These are phyloP conservation scores for Stylonectria norvegica DNA, from an alignment of 2,329 filamentous ascomycete species.

Conservation along the genomic window DNA sequence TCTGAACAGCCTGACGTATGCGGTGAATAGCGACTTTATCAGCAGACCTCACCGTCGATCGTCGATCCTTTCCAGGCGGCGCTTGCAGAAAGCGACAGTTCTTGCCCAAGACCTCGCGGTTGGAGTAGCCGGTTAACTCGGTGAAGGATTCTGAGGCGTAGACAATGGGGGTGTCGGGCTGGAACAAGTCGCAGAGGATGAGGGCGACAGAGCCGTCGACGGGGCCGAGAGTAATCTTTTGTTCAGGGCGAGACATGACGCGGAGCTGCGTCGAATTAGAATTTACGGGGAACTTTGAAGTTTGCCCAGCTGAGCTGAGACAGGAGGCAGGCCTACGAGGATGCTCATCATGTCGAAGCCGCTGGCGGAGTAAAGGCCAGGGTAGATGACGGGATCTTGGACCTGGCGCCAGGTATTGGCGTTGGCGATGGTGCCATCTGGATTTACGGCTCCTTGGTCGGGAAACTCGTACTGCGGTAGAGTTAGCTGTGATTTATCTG, in stretches of 20 bases:
- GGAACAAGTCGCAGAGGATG: slow-evolving; percentile 73
- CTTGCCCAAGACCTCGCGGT: slow-evolving; percentile 68
- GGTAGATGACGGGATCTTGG: slow-evolving; percentile 51
- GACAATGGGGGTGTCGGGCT: slow-evolving; percentile 73
- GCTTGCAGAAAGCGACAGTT: slow-evolving; percentile 86
- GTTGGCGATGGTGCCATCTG: slow-evolving; percentile 18
- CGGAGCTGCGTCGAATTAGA: no score
- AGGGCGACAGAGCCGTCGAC: slow-evolving; percentile 84
- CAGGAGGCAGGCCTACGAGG: slow-evolving; percentile 41
- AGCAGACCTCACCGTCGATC: slow-evolving; percentile 8
- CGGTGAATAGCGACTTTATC: slow-evolving; percentile 55
- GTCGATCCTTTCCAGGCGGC: slow-evolving; percentile 52
- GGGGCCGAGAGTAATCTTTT: slow-evolving; percentile 73
- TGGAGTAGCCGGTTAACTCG: slow-evolving; percentile 73
- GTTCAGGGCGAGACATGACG: slow-evolving; percentile 67
- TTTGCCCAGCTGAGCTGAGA: slow-evolving; percentile 9
- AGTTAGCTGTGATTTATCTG: slow-evolving; percentile 7
- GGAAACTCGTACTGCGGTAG: slow-evolving; percentile 25
- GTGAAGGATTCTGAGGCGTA: slow-evolving; percentile 82
- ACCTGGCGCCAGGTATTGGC: slow-evolving; percentile 25
- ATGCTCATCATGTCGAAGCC: slow-evolving; percentile 56
- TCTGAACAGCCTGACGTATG: slow-evolving; percentile 46
- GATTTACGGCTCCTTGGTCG: slow-evolving; percentile 16
- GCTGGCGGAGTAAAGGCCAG: slow-evolving; percentile 52
- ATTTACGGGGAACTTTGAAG: no score